Evolutionary conservation across 768 basidiomycete species (phyloP), one percentile per base, ranked within the genome.

Genomic region (Pulveroboletus ravenelii): DNA sequence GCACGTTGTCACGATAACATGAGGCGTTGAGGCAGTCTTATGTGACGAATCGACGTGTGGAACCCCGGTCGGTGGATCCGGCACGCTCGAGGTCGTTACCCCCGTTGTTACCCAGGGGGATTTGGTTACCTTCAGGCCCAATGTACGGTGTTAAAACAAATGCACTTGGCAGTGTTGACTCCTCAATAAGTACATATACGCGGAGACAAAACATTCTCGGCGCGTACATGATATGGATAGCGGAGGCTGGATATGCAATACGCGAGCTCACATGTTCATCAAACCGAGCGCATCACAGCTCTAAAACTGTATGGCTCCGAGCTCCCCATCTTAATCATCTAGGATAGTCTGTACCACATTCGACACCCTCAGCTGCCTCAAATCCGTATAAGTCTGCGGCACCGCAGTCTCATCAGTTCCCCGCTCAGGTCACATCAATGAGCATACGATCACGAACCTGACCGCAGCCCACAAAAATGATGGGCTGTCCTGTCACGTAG

Each of bases 401-500:
- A 49, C 23, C 10, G 23, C 39, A 38, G 23, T 5, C 10, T 10
- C 31, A 47, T 62, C 51, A 66, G 50, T 17, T 23, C 36, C 15
- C 51, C 40, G 23, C 34, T 23, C 15, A 36, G 40, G 37, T 47
- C 50, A 44, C 30, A 40, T 36, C 35, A 35, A 9, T 23, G 23
- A 4, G 30, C n/a, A 41, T 38, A 38, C 15, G 29, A 50, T 23
- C 42, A 65, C 82, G 36, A 56, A 91, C 89, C 86, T 94, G 93
- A 34, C 96, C 96, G 62, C 93, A 96, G 7, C 96, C 96, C 56
- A 99, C 93, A 66, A 99, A 99, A 20, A 97, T 78, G 71, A 99
- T 97, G 15, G 96, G 95, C 64, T 98, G 94, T 20, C 96, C 95
- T 2, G 96, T 98, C 48, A 97, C 92, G 69, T 96, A 98, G 45